Percentiles rank a stretch among this genome's conserved stretches.
These are phyloP conservation scores for Maudiozyma turicensis DNA, from an alignment of 805 yeast genomes.

Conservation along the genomic window DNA sequence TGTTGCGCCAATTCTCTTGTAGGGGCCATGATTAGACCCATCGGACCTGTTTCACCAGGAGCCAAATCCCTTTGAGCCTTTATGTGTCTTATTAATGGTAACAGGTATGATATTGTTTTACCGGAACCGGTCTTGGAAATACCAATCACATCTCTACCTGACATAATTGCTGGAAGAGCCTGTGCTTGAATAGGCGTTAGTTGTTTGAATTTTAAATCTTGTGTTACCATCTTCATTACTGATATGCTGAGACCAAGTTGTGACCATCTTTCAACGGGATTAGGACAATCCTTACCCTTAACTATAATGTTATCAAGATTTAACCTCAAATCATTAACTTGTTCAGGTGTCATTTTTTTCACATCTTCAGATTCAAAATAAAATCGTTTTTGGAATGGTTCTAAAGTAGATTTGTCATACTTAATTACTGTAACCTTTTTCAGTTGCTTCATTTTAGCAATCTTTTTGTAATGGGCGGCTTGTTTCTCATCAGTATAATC, in stretches of 20 bases:
- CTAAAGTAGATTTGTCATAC: slow-evolving; percentile 31
- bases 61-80: slow-evolving; percentile 53
- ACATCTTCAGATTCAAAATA: slow-evolving; percentile 54
- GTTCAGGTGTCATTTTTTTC: slow-evolving; percentile 38
- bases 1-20: slow-evolving; percentile 89
- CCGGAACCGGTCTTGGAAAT: slow-evolving; percentile 97
- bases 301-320: slow-evolving; percentile 58
- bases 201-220: slow-evolving; percentile 39
- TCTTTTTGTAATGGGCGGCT: slow-evolving; percentile 21
- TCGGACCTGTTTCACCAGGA: slow-evolving; percentile 54
- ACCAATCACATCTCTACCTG: slow-evolving; percentile 84
- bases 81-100: slow-evolving; percentile 80
- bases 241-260: slow-evolving; percentile 68
- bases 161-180: slow-evolving; percentile 82
- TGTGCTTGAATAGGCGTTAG: slow-evolving; percentile 91
- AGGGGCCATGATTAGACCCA: slow-evolving; percentile 76
- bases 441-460: slow-evolving; percentile 33
- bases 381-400: slow-evolving; percentile 50
- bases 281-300: slow-evolving; percentile 46
- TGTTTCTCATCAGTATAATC: neutral
- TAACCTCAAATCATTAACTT: slow-evolving; percentile 45
- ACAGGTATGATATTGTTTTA: slow-evolving; percentile 77
- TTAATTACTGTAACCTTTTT: slow-evolving; percentile 26
- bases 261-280: slow-evolving; percentile 69
- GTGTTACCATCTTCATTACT: slow-evolving; percentile 42